Conservation (phyloP, 2,329 filamentous ascomycete species). For the Curvularia lunata region DNA sequence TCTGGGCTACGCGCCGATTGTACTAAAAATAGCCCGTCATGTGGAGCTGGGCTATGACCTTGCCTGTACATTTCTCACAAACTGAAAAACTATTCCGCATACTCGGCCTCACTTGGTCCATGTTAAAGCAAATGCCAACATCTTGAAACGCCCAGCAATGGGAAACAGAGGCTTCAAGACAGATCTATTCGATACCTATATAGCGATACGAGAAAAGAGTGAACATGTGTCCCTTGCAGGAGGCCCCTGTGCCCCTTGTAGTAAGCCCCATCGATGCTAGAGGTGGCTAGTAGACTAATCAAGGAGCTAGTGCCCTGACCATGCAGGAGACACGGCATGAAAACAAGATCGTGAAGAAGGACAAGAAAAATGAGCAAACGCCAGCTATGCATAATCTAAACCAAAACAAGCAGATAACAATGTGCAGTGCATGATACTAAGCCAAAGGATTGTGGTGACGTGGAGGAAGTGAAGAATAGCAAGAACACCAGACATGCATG, state of each 20-base stretch:
- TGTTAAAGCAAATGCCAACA: background rate
- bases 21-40: conserved; percentile 24
- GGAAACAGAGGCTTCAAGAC: conserved; percentile 12
- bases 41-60: conserved; percentile 1
- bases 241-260: conserved; percentile 5
- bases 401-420: conserved; percentile 5
- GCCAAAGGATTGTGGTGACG: conserved; percentile 7
- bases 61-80: conserved; percentile 3
- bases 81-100: conserved; percentile 1
- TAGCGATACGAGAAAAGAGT: conserved; percentile 11
- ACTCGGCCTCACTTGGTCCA: background rate
- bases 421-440: conserved; percentile 12
- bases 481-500: conserved; percentile 2
- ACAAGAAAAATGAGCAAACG: conserved; percentile 8
- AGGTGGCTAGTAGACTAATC: conserved; percentile 19
- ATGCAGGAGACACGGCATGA: conserved; percentile 1
- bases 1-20: conserved; percentile 11
- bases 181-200: background rate
- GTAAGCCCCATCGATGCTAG: conserved; percentile 12
- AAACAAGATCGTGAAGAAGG: conserved; percentile 6
- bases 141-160: conserved; percentile 1
- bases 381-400: conserved; percentile 17
- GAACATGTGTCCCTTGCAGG: conserved; percentile 9
- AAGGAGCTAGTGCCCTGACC: conserved; percentile 10
- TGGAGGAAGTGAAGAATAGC: background rate